Conservation (phyloP, 176 grass and related monocot species). For the Typha latifolia region DNA sequence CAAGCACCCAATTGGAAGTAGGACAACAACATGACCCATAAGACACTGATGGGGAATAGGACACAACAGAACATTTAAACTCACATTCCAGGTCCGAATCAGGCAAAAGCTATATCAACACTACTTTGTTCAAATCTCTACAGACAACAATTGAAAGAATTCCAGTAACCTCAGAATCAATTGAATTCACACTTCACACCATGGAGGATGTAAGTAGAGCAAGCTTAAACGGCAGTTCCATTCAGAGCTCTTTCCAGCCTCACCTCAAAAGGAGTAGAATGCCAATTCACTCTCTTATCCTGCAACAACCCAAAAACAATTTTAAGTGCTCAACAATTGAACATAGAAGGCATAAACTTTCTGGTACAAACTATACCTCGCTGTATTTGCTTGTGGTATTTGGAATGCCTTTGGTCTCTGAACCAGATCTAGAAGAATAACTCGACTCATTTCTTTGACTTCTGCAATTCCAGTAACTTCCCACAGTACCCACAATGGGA, state of each 20-base stretch:
- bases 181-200: conserved; percentile 39
- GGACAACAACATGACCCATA: background rate
- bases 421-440: conserved; percentile 35
- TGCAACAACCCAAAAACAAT: conserved; percentile 14
- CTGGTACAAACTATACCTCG: conserved; percentile 28
- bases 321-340: conserved; percentile 7
- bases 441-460: conserved; percentile 17
- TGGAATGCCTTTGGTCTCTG: conserved; percentile 41
- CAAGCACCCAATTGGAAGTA: background rate
- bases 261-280: conserved; percentile 12
- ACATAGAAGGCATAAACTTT: background rate
- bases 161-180: conserved; percentile 15
- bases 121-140: conserved; percentile 34
- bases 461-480: conserved; percentile 60
- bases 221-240: conserved; percentile 2
- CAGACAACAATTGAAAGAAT: conserved; percentile 37
- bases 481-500: conserved; percentile 83
- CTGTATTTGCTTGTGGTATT: conserved; percentile 54
- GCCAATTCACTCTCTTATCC: conserved; percentile 32
- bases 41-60: background rate
- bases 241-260: conserved; percentile 15
- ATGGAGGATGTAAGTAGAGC: background rate
- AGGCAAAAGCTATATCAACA: background rate
- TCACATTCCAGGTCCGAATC: background rate
- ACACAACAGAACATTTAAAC: background rate